These are phyloP conservation scores for Cyclotella cryptica DNA, from an alignment of 108 stramenopile genomes.

Conservation along the genomic window DNA sequence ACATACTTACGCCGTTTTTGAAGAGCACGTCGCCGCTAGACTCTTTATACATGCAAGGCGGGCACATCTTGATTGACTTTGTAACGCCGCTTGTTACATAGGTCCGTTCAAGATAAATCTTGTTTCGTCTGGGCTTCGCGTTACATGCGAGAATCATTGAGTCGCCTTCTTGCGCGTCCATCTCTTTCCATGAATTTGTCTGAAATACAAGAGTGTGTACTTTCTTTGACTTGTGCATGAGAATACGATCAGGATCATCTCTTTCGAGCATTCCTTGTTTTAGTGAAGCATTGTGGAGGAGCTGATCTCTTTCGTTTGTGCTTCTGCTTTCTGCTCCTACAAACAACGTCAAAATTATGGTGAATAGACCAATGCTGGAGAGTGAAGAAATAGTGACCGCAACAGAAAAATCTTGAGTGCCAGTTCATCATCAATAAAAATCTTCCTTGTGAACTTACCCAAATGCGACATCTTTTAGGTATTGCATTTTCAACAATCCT, in stretches of 20 bases:
- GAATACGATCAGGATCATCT: too few relatives aligned
- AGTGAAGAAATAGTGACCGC: too few relatives aligned
- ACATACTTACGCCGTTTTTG: neutral
- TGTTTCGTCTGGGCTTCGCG: neutral
- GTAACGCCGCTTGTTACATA: neutral
- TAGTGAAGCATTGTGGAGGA: too few relatives aligned
- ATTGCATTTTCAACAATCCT: neutral
- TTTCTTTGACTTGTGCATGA: too few relatives aligned
- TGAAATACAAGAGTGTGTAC: neutral
- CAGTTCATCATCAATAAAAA: too few relatives aligned
- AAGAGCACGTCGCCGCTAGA: neutral
- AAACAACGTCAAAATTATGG: neutral
- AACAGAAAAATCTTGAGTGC: too few relatives aligned
- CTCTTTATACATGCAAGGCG: neutral
- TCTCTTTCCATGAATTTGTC: conserved; percentile 5
- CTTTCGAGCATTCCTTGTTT: too few relatives aligned
- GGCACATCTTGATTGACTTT: conserved; percentile 1
- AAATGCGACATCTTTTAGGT: neutral
- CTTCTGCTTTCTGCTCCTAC: neutral
- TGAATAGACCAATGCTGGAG: neutral
- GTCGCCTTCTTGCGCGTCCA: neutral
- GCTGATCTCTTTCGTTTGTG: neutral
- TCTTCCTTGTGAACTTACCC: neutral
- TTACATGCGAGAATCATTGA: neutral
- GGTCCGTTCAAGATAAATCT: neutral